Evolutionary conservation across 1,284 basidiomycete genomes (phyloP).

Genomic region (Trametes sp.): DNA sequence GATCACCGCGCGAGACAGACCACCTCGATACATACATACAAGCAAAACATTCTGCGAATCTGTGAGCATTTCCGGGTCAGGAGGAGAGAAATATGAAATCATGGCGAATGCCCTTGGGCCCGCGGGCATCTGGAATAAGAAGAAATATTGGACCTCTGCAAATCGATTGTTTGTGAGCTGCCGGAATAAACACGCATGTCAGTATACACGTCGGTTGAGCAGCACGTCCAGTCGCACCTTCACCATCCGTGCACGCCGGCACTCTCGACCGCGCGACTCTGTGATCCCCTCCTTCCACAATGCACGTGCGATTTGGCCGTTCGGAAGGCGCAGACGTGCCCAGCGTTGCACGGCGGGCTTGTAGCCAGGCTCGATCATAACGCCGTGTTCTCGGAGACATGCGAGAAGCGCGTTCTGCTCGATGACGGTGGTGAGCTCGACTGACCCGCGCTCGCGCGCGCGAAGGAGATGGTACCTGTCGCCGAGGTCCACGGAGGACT

Average conservation of each 20-base stretch:
- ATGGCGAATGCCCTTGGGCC: constrained; percentile 1
- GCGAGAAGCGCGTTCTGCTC: not conserved
- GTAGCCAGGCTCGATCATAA: not conserved
- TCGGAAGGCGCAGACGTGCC: constrained; percentile 19
- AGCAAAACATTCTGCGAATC: not conserved
- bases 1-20: constrained; percentile 1
- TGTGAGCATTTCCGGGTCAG: not conserved
- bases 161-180: constrained; percentile 3
- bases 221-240: not conserved
- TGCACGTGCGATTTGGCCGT: constrained; percentile 23
- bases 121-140: not conserved
- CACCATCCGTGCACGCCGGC: constrained; percentile 14
- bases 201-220: not conserved
- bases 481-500: constrained; percentile 10
- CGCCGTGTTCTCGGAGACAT: not conserved
- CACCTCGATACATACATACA: not conserved
- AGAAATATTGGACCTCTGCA: constrained; percentile 17
- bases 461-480: constrained; percentile 17
- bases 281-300: constrained; percentile 28
- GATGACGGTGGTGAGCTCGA: not conserved
- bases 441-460: not conserved
- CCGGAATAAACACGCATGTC: no score
- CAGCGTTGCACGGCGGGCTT: not conserved
- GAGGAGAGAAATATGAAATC: not conserved
- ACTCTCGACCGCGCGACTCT: not conserved